A percentile compares a stretch with the other conserved stretches of the same genome.
Conservation (phyloP, 345 rosid species). For the Pistacia vera region DNA sequence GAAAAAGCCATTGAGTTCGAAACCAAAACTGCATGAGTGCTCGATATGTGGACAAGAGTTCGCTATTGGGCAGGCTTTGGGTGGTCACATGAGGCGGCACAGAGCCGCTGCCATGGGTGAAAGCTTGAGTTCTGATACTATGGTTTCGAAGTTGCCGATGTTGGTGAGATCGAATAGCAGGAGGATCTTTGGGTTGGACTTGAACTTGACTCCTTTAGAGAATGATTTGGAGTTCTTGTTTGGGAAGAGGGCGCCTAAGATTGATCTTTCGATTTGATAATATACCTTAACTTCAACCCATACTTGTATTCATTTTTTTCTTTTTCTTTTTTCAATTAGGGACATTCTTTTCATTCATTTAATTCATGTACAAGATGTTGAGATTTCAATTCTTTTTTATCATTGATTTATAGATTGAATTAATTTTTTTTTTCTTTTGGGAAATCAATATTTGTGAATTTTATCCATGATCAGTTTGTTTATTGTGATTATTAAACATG, state of each 20-base stretch:
- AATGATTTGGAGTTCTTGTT: constrained; percentile 64
- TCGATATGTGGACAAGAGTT: constrained; percentile 65
- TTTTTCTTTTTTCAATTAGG: background rate
- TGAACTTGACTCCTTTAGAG: constrained; percentile 79
- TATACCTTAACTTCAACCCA: background rate
- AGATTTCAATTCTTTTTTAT: background rate
- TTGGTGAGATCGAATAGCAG: constrained; percentile 53
- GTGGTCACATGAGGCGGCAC: constrained; percentile 82
- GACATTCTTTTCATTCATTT: constrained; percentile 4
- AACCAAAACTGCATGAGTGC: constrained; percentile 51
- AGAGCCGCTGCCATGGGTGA: constrained; percentile 27
- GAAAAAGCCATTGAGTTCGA: constrained; percentile 4
- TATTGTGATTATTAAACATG: too few relatives aligned
- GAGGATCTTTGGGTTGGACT: constrained; percentile 60
- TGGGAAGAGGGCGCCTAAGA: constrained; percentile 60
- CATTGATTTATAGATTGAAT: too few relatives aligned
- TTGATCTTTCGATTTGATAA: constrained; percentile 40
- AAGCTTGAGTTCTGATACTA: constrained; percentile 1
- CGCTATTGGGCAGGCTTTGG: constrained; percentile 69
- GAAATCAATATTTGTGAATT: too few relatives aligned
- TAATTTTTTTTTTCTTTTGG: too few relatives aligned
- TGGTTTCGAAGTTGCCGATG: constrained; percentile 40
- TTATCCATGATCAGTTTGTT: too few relatives aligned
- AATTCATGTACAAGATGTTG: background rate
- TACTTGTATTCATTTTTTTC: background rate